phyloP scores from a whole-genome alignment of 495 filamentous ascomycete genomes.

The Poronia punctata region DNA sequence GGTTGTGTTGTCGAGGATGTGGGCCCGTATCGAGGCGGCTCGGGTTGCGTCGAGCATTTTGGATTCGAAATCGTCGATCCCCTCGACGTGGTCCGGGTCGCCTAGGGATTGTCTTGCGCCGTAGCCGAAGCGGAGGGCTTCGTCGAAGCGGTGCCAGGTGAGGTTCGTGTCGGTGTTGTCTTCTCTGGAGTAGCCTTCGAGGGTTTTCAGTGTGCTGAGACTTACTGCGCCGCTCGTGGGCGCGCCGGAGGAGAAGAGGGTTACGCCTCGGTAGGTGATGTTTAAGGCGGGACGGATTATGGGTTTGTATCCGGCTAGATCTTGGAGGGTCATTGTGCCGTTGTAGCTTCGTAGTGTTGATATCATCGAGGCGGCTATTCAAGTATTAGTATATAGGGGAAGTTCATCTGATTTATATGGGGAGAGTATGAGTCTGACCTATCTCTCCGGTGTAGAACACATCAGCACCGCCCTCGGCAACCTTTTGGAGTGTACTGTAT shows the following conservation, averaged over 20 bases:
- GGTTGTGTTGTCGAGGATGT: conserved; percentile 64
- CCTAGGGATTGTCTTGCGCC: conserved; percentile 63
- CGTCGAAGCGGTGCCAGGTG: conserved; percentile 73
- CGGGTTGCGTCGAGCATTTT: conserved; percentile 57
- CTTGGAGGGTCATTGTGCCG: conserved; percentile 77
- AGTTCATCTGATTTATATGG: background rate
- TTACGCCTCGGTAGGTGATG: conserved; percentile 66
- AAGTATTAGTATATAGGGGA: background rate
- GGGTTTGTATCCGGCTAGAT: conserved; percentile 63
- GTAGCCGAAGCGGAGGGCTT: conserved; percentile 84
- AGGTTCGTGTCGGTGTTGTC: conserved; percentile 26
- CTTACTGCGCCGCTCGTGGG: conserved; percentile 70
- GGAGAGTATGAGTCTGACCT: conserved; percentile 16
- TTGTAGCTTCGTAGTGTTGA: conserved; percentile 52
- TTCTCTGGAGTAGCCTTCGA: conserved; percentile 59
- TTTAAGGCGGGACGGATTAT: conserved; percentile 52
- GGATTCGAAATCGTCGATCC: conserved; percentile 42
- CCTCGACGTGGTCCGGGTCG: conserved; percentile 64
- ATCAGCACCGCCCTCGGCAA: conserved; percentile 61
- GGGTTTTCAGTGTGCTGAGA: conserved; percentile 66
- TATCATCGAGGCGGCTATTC: conserved; percentile 66
- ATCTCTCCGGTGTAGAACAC: conserved; percentile 68
- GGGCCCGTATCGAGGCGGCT: conserved; percentile 49
- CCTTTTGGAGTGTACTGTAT: conserved; percentile 56
- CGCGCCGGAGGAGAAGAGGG: conserved; percentile 58